A percentile compares a stretch with the other conserved stretches of the same genome.
These are phyloP conservation scores for Acidomyces sp. DNA, from an alignment of 495 filamentous ascomycete species.

Conservation along the genomic window DNA sequence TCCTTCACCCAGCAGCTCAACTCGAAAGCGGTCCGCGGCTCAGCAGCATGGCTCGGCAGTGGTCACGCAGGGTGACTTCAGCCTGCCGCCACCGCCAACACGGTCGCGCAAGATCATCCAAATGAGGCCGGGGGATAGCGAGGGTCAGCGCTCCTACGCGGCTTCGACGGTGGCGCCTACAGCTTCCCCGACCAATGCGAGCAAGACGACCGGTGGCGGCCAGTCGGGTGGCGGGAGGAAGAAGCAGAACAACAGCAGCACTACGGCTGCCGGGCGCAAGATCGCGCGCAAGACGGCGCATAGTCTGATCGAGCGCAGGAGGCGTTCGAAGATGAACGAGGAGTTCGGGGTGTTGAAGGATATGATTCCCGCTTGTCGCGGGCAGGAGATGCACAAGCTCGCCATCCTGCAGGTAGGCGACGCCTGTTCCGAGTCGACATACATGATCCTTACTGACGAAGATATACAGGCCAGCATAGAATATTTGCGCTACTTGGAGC, in stretches of 20 bases:
- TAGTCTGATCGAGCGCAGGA: conserved; percentile 79
- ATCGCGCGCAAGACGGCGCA: conserved; percentile 94
- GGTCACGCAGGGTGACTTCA: conserved; percentile 44
- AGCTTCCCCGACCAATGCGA: conserved; percentile 7
- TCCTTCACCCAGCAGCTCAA: conserved; percentile 45
- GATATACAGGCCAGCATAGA: conserved; percentile 73
- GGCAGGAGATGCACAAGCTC: conserved; percentile 95
- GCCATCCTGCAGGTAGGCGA: conserved; percentile 76
- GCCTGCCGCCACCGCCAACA: conserved; percentile 82
- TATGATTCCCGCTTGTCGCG: conserved; percentile 86
- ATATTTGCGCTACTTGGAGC: conserved; percentile 87
- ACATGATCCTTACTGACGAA: conserved; percentile 9
- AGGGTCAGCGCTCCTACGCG: conserved; percentile 14
- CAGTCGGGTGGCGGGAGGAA: conserved; percentile 35
- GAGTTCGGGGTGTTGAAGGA: conserved; percentile 88
- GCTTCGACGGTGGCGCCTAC: too few species aligned
- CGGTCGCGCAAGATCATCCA: conserved; percentile 93
- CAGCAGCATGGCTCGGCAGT: conserved; percentile 17
- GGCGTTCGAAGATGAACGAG: conserved; percentile 97
- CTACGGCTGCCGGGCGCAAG: conserved; percentile 73
- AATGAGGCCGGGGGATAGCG: conserved; percentile 62
- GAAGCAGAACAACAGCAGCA: conserved; percentile 54
- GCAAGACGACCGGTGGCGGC: conserved; percentile 14
- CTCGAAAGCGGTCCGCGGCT: conserved; percentile 43
- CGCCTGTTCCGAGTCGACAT: background rate